phyloP scores from a whole-genome alignment of 495 filamentous ascomycete genomes.

The Oleoguttula mirabilis region DNA sequence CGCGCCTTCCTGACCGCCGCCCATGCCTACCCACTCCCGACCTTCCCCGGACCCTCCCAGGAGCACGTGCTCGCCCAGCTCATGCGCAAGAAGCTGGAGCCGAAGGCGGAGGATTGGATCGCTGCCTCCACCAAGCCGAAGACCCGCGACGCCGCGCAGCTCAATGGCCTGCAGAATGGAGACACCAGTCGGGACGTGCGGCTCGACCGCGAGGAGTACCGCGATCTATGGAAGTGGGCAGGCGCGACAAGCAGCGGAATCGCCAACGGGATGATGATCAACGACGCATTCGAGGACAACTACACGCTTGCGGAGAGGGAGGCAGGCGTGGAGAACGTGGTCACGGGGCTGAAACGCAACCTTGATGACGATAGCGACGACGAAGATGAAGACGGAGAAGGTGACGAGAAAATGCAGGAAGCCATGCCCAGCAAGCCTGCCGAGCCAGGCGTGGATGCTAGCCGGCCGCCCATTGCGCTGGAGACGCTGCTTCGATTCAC shows the following conservation, averaged over 20 bases:
- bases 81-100: slow-evolving; percentile 70
- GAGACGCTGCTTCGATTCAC: slow-evolving; percentile 12
- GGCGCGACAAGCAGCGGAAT: slow-evolving; percentile 35
- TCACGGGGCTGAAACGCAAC: slow-evolving; percentile 47
- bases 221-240: slow-evolving; percentile 24
- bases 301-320: slow-evolving; percentile 61
- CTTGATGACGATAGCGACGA: slow-evolving; percentile 7
- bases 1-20: slow-evolving; percentile 15
- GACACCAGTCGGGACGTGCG: too few species aligned
- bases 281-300: slow-evolving; percentile 35
- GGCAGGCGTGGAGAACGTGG: slow-evolving; percentile 54
- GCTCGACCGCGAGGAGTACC: slow-evolving; percentile 9
- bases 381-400: not conserved
- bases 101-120: slow-evolving; percentile 60
- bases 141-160: not conserved
- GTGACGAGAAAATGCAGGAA: slow-evolving; percentile 10
- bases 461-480: slow-evolving; percentile 5
- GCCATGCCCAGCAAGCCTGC: slow-evolving; percentile 1
- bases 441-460: slow-evolving; percentile 6
- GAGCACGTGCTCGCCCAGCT: slow-evolving; percentile 49
- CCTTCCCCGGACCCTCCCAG: slow-evolving; percentile 61
- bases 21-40: slow-evolving; percentile 57
- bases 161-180: not conserved
- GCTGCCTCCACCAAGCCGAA: slow-evolving; percentile 41
- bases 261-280: slow-evolving; percentile 10